phyloP scores from a whole-genome alignment of 139 green algal species.

The Coelastrella sp. region DNA sequence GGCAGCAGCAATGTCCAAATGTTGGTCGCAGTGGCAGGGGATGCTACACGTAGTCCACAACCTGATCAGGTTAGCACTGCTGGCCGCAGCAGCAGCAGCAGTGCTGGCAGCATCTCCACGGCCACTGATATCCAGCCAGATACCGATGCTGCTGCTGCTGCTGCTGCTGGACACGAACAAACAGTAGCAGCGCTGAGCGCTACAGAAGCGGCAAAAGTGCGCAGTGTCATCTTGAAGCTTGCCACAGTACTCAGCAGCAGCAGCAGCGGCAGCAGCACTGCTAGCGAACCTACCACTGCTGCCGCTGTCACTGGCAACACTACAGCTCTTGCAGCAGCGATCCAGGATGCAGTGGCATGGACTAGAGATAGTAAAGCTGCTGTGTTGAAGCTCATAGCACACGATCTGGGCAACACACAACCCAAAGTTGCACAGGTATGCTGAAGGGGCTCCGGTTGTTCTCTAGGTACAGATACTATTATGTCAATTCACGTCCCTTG shows the following conservation, averaged over 20 bases:
- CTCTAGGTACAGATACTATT: too few species aligned
- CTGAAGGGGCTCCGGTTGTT: too few species aligned
- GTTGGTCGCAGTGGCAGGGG: background rate
- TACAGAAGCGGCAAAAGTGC: slow-evolving; percentile 1
- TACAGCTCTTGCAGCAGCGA: slow-evolving; percentile 17
- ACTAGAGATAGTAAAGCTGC: background rate
- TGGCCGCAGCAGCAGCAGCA: background rate
- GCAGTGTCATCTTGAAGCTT: background rate
- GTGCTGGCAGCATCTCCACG: too few species aligned
- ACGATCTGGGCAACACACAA: background rate
- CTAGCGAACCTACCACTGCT: background rate
- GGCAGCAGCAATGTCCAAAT: background rate
- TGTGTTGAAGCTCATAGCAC: slow-evolving; percentile 17
- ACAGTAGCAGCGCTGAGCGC: background rate
- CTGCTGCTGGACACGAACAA: background rate
- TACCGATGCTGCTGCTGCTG: background rate
- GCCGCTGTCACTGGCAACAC: background rate
- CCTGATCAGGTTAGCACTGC: too few species aligned
- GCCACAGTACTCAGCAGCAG: background rate
- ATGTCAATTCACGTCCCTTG: too few species aligned
- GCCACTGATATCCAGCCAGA: background rate
- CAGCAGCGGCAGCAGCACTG: background rate
- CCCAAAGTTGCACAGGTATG: slow-evolving; percentile 9
- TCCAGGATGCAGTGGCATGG: slow-evolving; percentile 42
- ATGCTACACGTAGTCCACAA: background rate